These are phyloP conservation scores for Cladophialophora exuberans DNA, from an alignment of 2,329 filamentous ascomycete genomes.

Conservation along the genomic window DNA sequence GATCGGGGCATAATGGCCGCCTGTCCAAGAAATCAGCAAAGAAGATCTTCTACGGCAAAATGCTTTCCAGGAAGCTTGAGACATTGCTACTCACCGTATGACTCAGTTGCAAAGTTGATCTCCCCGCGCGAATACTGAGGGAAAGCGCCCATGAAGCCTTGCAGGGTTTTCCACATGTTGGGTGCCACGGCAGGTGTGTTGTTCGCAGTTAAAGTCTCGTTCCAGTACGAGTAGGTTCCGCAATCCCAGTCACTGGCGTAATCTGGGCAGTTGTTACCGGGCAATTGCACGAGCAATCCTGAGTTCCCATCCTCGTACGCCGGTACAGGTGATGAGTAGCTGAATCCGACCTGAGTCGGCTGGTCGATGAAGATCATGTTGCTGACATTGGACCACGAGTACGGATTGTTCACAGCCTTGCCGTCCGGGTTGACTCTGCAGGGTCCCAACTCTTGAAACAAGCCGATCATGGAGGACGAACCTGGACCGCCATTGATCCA, in stretches of 20 bases:
- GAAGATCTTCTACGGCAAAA: slow-evolving; percentile 69
- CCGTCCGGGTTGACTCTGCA: slow-evolving; percentile 43
- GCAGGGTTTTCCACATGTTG: slow-evolving; percentile 34
- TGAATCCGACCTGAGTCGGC: slow-evolving; percentile 63
- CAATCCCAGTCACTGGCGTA: slow-evolving; percentile 31
- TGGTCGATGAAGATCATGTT: slow-evolving; percentile 68
- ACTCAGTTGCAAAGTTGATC: slow-evolving; percentile 61
- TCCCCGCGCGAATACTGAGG: slow-evolving; percentile 39
- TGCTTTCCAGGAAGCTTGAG: not conserved
- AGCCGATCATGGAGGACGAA: slow-evolving; percentile 40
- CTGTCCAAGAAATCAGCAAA: slow-evolving; percentile 86
- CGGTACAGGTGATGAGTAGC: slow-evolving; percentile 47
- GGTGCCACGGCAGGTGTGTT: slow-evolving; percentile 31
- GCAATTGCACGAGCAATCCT: slow-evolving; percentile 26
- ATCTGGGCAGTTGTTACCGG: slow-evolving; percentile 32
- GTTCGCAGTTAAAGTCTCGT: slow-evolving; percentile 31
- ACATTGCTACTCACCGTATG: slow-evolving; percentile 28
- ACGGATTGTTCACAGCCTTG: slow-evolving; percentile 44
- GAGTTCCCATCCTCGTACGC: slow-evolving; percentile 28
- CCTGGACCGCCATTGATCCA: slow-evolving; percentile 46
- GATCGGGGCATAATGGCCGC: slow-evolving; percentile 62
- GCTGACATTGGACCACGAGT: slow-evolving; percentile 36
- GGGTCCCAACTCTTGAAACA: slow-evolving; percentile 41
- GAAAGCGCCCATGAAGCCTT: slow-evolving; percentile 35
- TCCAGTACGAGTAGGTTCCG: slow-evolving; percentile 33